Percentiles rank a stretch among this genome's conserved stretches.
Evolutionary conservation across 2,329 filamentous ascomycete species (phyloP).

Genomic region (Coleophoma crateriformis): DNA sequence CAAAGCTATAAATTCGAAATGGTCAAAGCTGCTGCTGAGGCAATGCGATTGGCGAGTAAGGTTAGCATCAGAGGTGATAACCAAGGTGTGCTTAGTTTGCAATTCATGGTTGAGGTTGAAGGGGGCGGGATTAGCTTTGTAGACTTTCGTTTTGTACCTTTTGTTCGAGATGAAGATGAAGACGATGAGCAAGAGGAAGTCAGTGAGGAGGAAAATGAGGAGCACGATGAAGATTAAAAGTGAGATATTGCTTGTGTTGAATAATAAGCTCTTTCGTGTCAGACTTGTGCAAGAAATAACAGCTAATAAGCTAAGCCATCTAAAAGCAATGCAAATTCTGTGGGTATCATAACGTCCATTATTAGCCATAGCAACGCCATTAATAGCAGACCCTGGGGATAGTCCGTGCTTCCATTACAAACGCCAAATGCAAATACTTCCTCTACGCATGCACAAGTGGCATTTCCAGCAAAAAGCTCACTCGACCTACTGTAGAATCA

Average conservation of each 20-base stretch:
- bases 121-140: slow-evolving; percentile 65
- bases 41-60: slow-evolving; percentile 91
- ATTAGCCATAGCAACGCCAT: too few relatives aligned
- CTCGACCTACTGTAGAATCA: too few relatives aligned
- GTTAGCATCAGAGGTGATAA: slow-evolving; percentile 84
- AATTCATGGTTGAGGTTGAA: slow-evolving; percentile 93
- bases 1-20: slow-evolving; percentile 85
- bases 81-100: slow-evolving; percentile 86
- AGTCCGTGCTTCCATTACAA: too few relatives aligned
- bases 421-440: too few relatives aligned
- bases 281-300: too few relatives aligned
- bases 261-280: too few relatives aligned
- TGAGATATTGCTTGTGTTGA: background rate
- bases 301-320: too few relatives aligned
- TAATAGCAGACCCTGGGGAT: too few relatives aligned
- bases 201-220: slow-evolving; percentile 33
- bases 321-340: too few relatives aligned
- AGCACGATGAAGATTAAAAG: slow-evolving; percentile 20
- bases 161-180: slow-evolving; percentile 55
- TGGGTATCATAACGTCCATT: too few relatives aligned
- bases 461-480: too few relatives aligned
- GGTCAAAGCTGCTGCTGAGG: slow-evolving; percentile 77
- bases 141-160: slow-evolving; percentile 78
- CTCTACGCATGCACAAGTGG: too few relatives aligned
- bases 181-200: slow-evolving; percentile 28